phyloP scores from a whole-genome alignment of 306 rosid genomes.

The Carpinus fangiana region DNA sequence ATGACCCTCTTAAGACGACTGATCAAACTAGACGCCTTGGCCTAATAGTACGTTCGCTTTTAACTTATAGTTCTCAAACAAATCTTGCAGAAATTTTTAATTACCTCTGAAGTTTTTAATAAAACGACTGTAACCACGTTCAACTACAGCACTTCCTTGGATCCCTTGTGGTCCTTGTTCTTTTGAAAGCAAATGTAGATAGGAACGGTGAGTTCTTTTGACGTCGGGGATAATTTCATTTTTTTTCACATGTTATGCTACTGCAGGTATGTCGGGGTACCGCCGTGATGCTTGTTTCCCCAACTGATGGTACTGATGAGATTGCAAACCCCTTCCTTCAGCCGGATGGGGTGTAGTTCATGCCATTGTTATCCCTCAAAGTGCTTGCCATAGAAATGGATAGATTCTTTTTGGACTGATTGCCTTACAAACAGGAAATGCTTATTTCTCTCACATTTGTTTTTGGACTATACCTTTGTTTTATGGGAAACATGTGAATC shows the following conservation, averaged over 20 bases:
- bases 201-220: neutral
- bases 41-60: constrained; percentile 41
- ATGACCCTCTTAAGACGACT: constrained; percentile 47
- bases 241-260: neutral
- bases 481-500: neutral
- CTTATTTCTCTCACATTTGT: neutral
- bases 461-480: neutral
- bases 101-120: no score
- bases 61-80: neutral
- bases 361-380: neutral
- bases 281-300: constrained; percentile 25
- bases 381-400: neutral
- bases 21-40: constrained; percentile 51
- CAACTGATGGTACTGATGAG: constrained; percentile 30
- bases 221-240: neutral
- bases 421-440: neutral
- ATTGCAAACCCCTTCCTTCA: constrained; percentile 24
- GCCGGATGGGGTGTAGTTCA: constrained; percentile 9
- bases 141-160: neutral
- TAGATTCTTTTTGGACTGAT: no score
- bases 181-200: neutral
- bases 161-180: neutral
- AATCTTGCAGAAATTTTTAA: neutral
- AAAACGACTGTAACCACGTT: no score
- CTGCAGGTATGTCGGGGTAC: constrained; percentile 22